Evolutionary conservation across 257 asterid species (phyloP).

Genomic region (Buddleja alternifolia): DNA sequence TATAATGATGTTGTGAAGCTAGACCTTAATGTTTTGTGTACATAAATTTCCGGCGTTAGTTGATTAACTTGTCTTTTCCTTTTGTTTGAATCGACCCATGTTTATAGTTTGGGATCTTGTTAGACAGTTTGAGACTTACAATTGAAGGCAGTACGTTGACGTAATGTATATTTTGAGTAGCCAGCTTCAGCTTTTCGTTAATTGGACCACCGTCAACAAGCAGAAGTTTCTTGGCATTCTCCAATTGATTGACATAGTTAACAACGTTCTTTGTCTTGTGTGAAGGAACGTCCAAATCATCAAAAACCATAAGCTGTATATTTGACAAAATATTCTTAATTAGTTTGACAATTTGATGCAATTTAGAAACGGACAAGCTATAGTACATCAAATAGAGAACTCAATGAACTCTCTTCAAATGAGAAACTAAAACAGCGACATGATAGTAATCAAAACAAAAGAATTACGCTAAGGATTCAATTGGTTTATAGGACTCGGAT

Average conservation of each 20-base stretch:
- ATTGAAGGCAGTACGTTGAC: slow-evolving; percentile 83
- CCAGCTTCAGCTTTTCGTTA: slow-evolving; percentile 74
- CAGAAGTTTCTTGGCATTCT: slow-evolving; percentile 72
- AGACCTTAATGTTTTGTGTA: no score
- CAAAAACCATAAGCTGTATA: slow-evolving; percentile 82
- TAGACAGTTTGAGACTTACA: slow-evolving; percentile 57
- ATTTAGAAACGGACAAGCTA: slow-evolving; percentile 1
- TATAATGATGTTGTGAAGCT: no score
- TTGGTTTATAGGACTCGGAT: no score
- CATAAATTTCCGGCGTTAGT: no score
- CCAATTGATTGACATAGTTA: slow-evolving; percentile 68
- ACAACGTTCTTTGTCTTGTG: slow-evolving; percentile 91
- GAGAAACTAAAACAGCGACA: neutral
- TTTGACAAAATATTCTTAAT: slow-evolving; percentile 17
- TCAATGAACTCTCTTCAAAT: neutral
- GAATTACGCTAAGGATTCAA: no score
- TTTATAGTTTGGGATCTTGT: no score
- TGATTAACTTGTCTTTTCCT: no score
- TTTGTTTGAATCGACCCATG: no score
- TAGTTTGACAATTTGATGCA: slow-evolving; percentile 31
- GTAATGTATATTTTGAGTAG: slow-evolving; percentile 86
- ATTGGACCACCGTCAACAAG: slow-evolving; percentile 86
- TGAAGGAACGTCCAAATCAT: slow-evolving; percentile 76
- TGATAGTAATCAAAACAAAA: neutral
- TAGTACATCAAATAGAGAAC: neutral